Base-by-base conservation (phyloP, 441 rosid species). In the Corymbia calophylla region DNA sequence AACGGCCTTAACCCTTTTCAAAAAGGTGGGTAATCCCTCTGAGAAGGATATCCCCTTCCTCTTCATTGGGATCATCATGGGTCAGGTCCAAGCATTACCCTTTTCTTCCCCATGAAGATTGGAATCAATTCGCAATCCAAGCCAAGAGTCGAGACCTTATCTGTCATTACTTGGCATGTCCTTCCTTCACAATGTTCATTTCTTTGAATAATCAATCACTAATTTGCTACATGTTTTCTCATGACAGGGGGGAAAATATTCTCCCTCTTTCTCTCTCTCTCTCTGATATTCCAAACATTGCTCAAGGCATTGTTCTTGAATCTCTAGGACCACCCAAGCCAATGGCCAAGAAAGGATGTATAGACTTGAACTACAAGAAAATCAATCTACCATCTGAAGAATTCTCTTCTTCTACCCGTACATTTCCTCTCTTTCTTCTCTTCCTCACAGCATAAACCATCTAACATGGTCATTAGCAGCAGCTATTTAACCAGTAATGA, bases 331-430 rank as follows among this genome's bases (percentile, higher is more conserved):
- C 47, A 1, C 62, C 32, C 62, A 27, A 87, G 53, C 60, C 87
- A 88, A 51, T 92, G 86, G 87, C 93, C 93, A 89, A 60, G 89
- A 88, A 86, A 93, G 49, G 53, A 77, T 44, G 53, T 84, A 60
- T 47, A 94, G 91, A 91, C 98, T 94, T 96, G 89, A 90, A 88
- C 94, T 53, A 92, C 95, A 96, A 93, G 96, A 73, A 88, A 95
- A 92, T 89, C 94, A 93, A 94, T 89, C 95, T 91, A 92, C 15
- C 53, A 23, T 53, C 15, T 44, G 56, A 92, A 92, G 92, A 90
- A 92, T 90, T 89, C 93, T 87, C 90, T 87, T 56, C 82, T 87
- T 87, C 73, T 81, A 89, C 77, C 77, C 73, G 84, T 44, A 77
- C 84, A 44, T 77, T 44, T 21, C 70, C 86, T 31, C 90, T 31